Evolutionary conservation across 352 stramenopile genomes (phyloP).

Genomic region (Pythium rhizo-oryzae): DNA sequence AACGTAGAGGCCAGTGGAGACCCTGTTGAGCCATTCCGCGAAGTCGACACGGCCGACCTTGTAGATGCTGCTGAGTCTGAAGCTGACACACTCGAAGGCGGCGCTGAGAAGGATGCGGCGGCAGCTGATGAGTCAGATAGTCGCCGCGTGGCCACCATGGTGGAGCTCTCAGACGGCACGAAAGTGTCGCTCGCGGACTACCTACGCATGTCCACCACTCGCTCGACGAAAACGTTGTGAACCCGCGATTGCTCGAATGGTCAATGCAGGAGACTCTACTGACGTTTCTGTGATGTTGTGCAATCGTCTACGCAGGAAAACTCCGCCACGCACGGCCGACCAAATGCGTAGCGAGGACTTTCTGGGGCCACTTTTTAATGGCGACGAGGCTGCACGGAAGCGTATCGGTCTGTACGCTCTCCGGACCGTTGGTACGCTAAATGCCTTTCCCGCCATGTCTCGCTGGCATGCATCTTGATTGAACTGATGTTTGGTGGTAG

Average conservation of each 20-base stretch:
- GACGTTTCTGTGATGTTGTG: not conserved
- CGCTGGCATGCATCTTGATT: not conserved
- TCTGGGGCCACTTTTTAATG: constrained; percentile 67
- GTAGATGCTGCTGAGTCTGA: constrained; percentile 33
- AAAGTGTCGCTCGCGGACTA: constrained; percentile 62
- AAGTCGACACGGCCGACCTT: constrained; percentile 15
- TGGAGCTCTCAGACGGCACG: constrained; percentile 67
- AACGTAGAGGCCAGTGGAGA: not conserved
- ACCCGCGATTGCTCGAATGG: not conserved
- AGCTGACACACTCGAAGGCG: constrained; percentile 20
- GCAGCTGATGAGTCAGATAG: constrained; percentile 41
- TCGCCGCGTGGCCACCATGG: constrained; percentile 41
- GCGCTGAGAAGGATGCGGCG: constrained; percentile 26
- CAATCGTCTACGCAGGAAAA: constrained; percentile 33
- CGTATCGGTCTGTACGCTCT: constrained; percentile 59
- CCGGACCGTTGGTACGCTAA: constrained; percentile 43
- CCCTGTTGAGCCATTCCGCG: constrained; percentile 16
- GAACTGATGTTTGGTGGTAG: constrained; percentile 24
- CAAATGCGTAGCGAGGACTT: constrained; percentile 68
- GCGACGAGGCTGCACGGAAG: constrained; percentile 48
- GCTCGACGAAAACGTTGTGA: constrained; percentile 53
- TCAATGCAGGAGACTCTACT: not conserved
- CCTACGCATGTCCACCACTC: constrained; percentile 48
- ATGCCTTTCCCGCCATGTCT: not conserved
- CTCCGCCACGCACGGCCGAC: constrained; percentile 35